These are phyloP conservation scores for Cryphonectria japonica DNA, from an alignment of 2,329 filamentous ascomycete genomes.

Conservation along the genomic window DNA sequence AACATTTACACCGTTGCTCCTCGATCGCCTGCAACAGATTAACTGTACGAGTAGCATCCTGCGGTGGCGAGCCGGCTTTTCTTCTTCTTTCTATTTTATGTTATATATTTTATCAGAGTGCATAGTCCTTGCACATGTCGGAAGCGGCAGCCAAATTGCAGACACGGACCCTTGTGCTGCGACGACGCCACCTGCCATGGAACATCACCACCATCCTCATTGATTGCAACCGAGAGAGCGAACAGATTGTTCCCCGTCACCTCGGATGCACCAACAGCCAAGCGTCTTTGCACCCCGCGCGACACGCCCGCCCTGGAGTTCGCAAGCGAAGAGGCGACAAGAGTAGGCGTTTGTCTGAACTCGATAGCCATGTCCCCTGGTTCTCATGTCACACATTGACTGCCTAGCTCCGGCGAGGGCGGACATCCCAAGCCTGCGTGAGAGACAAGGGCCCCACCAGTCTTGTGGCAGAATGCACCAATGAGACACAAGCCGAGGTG, in stretches of 20 bases:
- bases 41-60: neutral
- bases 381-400: constrained; percentile 22
- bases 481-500: constrained; percentile 24
- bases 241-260: constrained; percentile 16
- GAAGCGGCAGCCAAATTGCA: neutral
- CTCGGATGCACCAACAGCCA: constrained; percentile 16
- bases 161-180: constrained; percentile 2
- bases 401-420: constrained; percentile 17
- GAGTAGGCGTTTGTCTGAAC: constrained; percentile 12
- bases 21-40: constrained; percentile 1
- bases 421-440: constrained; percentile 24
- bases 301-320: constrained; percentile 21
- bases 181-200: constrained; percentile 19
- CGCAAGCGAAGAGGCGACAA: constrained; percentile 15
- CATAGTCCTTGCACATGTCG: neutral
- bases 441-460: constrained; percentile 16
- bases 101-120: neutral
- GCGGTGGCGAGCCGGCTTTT: neutral
- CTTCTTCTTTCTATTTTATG: too few species aligned
- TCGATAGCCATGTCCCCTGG: constrained; percentile 22
- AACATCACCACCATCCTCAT: constrained; percentile 10
- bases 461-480: constrained; percentile 26
- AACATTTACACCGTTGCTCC: neutral
- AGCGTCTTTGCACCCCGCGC: constrained; percentile 19
- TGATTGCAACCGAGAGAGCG: constrained; percentile 12